A percentile compares a stretch with the other conserved stretches of the same genome.
Evolutionary conservation across 2,329 filamentous ascomycete species (phyloP).

Genomic region (Thelonectria blattea): DNA sequence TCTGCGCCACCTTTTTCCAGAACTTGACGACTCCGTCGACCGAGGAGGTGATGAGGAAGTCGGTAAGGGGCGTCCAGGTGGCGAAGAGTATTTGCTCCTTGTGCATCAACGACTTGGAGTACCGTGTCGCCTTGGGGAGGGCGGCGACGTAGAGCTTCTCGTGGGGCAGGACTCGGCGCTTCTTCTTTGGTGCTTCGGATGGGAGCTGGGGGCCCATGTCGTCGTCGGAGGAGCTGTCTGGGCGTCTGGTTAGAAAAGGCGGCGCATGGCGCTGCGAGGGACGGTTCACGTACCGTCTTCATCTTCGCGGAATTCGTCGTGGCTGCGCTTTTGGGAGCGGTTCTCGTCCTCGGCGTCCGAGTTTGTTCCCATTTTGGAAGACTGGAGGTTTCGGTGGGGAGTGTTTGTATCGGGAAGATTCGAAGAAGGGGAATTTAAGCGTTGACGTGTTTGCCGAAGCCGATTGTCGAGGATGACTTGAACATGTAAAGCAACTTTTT

Average conservation of each 20-base stretch:
- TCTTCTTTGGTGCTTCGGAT: conserved; percentile 84
- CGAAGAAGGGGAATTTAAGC: not conserved
- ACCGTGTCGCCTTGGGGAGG: conserved; percentile 78
- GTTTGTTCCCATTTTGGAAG: conserved; percentile 37
- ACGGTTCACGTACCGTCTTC: conserved; percentile 51
- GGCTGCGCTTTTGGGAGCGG: conserved; percentile 55
- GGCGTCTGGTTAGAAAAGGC: conserved; percentile 18
- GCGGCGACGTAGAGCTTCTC: conserved; percentile 95
- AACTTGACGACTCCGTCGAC: conserved; percentile 98
- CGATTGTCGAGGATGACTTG: not conserved
- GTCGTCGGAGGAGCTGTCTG: conserved; percentile 80
- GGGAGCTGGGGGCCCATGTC: conserved; percentile 94
- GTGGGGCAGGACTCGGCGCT: conserved; percentile 86
- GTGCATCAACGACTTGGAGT: conserved; percentile 98
- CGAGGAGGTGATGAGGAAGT: conserved; percentile 94
- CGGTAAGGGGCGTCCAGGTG: conserved; percentile 86
- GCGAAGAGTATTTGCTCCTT: conserved; percentile 90
- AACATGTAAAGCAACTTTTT: conserved; percentile 3
- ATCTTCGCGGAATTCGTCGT: conserved; percentile 59
- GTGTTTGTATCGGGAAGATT: not conserved
- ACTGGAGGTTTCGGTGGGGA: too few species aligned
- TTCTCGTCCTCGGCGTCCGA: conserved; percentile 41
- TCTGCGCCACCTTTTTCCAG: conserved; percentile 93
- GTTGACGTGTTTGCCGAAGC: not conserved
- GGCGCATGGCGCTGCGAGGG: conserved; percentile 2